Conservation (phyloP, 129 eudicot species). For the Deinandra increscens region DNA sequence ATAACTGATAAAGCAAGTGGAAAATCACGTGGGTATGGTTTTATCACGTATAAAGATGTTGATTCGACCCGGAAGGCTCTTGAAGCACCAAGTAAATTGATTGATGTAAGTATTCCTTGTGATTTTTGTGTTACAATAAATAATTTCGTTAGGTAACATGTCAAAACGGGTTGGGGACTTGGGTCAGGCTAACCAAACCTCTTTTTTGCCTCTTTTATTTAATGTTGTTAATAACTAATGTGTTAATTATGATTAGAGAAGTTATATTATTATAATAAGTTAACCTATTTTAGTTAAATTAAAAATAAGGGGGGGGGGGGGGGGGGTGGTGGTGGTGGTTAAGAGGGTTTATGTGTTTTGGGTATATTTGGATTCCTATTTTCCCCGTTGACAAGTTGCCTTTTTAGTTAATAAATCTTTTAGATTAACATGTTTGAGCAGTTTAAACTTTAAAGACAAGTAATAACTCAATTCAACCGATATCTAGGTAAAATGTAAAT, state of each 20-base stretch:
- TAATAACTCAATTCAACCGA: neutral
- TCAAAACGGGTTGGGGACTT: neutral
- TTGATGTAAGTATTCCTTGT: slow-evolving; percentile 54
- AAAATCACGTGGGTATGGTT: slow-evolving; percentile 81
- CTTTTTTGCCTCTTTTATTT: neutral
- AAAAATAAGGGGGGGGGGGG: no score
- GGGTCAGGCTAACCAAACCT: neutral
- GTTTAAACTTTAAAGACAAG: neutral
- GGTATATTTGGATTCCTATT: neutral
- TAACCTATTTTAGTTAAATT: neutral
- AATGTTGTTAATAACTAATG: neutral
- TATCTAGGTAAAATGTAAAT: neutral
- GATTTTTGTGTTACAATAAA: neutral
- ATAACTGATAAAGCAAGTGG: slow-evolving; percentile 62
- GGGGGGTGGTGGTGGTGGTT: no score
- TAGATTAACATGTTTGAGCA: neutral
- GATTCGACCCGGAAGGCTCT: slow-evolving; percentile 60
- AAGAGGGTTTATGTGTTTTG: neutral
- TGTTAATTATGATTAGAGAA: neutral
- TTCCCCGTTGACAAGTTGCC: neutral
- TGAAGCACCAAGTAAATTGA: slow-evolving; percentile 61
- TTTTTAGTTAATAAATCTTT: neutral
- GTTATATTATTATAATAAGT: neutral
- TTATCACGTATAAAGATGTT: slow-evolving; percentile 61
- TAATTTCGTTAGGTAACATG: neutral